Evolutionary conservation across 257 asterid species (phyloP).

Genomic region (Solanum sejunctum): DNA sequence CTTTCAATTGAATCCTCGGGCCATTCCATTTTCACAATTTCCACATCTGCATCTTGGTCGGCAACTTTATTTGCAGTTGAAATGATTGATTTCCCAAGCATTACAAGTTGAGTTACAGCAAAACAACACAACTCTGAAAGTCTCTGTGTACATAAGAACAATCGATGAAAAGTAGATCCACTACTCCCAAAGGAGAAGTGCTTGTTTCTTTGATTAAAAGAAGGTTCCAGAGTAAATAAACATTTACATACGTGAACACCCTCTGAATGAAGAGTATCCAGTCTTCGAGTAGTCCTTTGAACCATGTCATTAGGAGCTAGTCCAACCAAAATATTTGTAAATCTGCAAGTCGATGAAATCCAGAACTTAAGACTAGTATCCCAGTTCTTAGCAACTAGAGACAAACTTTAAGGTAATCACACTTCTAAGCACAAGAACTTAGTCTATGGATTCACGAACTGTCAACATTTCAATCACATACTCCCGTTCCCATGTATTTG

Average conservation of each 20-base stretch:
- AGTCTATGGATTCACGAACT: neutral
- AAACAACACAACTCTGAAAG: slow-evolving; percentile 95
- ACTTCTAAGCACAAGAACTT: neutral
- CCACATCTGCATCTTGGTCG: slow-evolving; percentile 45
- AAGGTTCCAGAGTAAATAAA: neutral
- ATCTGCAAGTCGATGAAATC: slow-evolving; percentile 32
- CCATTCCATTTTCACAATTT: slow-evolving; percentile 58
- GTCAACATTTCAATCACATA: neutral
- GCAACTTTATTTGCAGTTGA: slow-evolving; percentile 46
- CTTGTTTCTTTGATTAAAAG: neutral
- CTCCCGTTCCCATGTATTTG: neutral
- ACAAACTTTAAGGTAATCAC: neutral
- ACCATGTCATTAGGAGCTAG: slow-evolving; percentile 57
- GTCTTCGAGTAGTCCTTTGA: slow-evolving; percentile 77
- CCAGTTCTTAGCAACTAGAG: neutral
- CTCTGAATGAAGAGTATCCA: slow-evolving; percentile 94
- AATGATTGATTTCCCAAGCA: slow-evolving; percentile 73
- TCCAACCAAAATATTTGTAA: slow-evolving; percentile 79
- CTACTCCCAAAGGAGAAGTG: neutral
- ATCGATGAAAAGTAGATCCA: neutral
- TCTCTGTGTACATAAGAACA: slow-evolving; percentile 39
- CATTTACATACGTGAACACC: slow-evolving; percentile 79
- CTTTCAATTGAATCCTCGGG: slow-evolving; percentile 81
- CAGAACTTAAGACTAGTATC: neutral
- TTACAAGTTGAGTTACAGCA: slow-evolving; percentile 68